These are phyloP conservation scores for Musa itinerans DNA, from an alignment of 176 grass and related monocot genomes.

Conservation along the genomic window DNA sequence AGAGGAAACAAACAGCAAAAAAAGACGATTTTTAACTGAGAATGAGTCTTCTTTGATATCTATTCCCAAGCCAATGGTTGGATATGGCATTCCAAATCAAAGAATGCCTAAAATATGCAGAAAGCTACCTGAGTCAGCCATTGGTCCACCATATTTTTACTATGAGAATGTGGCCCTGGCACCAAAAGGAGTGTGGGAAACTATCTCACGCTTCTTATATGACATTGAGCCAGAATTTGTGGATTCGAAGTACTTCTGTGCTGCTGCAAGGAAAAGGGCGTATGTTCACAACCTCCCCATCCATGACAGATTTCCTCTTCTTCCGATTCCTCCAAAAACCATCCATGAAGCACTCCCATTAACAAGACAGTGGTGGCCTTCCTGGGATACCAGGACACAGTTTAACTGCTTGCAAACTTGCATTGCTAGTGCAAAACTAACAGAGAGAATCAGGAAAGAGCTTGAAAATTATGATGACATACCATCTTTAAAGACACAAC, in stretches of 20 bases:
- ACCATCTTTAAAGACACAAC: conserved; percentile 32
- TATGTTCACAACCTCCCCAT: conserved; percentile 78
- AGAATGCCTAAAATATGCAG: conserved; percentile 16
- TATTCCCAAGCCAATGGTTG: conserved; percentile 68
- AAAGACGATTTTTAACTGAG: conserved; percentile 23
- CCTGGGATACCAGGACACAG: conserved; percentile 68
- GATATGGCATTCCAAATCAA: conserved; percentile 49
- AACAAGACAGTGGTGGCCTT: conserved; percentile 54
- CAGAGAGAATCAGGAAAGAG: conserved; percentile 35
- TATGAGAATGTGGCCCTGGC: conserved; percentile 77
- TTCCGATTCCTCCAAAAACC: conserved; percentile 46
- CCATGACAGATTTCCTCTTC: conserved; percentile 38
- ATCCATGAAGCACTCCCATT: conserved; percentile 56
- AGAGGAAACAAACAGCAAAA: conserved; percentile 20
- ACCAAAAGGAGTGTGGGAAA: conserved; percentile 60
- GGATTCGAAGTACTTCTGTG: conserved; percentile 71
- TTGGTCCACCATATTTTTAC: conserved; percentile 77
- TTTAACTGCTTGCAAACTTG: conserved; percentile 87
- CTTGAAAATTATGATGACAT: conserved; percentile 24
- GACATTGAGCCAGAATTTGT: conserved; percentile 67
- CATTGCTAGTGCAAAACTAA: conserved; percentile 40
- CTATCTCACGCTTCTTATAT: conserved; percentile 57
- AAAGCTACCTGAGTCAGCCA: conserved; percentile 31
- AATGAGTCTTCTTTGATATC: conserved; percentile 16
- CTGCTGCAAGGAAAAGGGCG: conserved; percentile 58